Percentiles rank a stretch among this genome's conserved stretches.
These are phyloP conservation scores for Penicillium sp. DNA, from an alignment of 2,329 filamentous ascomycete genomes.

Conservation along the genomic window DNA sequence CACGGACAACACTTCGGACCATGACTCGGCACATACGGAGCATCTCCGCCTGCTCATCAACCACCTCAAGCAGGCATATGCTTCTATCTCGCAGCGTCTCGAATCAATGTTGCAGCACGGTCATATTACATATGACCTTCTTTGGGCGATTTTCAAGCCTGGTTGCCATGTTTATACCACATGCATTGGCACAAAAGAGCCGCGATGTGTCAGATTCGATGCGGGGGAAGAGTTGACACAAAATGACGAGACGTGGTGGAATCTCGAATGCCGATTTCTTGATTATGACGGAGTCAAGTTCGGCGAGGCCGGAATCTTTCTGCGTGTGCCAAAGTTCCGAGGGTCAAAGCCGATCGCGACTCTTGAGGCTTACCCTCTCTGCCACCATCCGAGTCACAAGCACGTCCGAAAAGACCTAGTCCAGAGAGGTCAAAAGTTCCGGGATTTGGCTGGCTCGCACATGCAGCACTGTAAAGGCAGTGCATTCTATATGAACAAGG, in stretches of 20 bases:
- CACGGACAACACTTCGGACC: too few species aligned
- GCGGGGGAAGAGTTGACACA: not conserved
- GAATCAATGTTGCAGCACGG: too few species aligned
- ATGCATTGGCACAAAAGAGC: too few species aligned
- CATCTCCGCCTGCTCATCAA: too few species aligned
- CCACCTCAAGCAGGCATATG: too few species aligned
- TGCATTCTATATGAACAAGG: conserved; percentile 22
- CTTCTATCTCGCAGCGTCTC: too few species aligned
- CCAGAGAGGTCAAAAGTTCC: conserved; percentile 34
- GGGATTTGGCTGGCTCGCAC: conserved; percentile 30
- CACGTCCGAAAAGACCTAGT: conserved; percentile 31
- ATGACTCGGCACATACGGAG: too few species aligned
- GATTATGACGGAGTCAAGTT: conserved; percentile 37
- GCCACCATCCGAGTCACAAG: conserved; percentile 31
- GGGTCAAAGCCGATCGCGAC: conserved; percentile 35
- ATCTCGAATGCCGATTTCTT: conserved; percentile 35
- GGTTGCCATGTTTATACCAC: too few species aligned
- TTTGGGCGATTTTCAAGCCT: too few species aligned
- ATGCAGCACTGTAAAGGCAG: conserved; percentile 37
- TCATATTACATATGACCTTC: too few species aligned
- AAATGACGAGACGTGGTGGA: conserved; percentile 27
- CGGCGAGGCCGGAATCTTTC: conserved; percentile 28
- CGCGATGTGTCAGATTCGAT: conserved; percentile 1
- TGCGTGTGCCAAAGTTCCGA: conserved; percentile 32
- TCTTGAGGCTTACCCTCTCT: conserved; percentile 38